Base-by-base conservation (phyloP, 2,329 filamentous ascomycete species). In the Microcyclospora tardicrescens region DNA sequence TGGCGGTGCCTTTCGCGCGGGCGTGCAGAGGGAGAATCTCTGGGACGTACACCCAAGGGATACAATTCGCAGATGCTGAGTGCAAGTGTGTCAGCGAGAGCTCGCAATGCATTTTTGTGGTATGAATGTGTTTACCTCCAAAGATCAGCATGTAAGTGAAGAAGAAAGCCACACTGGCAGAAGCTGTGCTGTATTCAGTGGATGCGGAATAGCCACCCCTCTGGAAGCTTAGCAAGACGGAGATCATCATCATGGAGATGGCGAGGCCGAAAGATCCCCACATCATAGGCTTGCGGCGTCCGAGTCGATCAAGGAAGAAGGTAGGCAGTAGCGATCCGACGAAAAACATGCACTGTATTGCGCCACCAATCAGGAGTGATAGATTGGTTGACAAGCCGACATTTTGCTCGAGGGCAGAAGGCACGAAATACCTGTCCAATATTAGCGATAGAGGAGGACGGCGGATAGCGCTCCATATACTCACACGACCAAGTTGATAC, bases 11-110 rank as follows among this genome's bases (percentile, higher is more conserved):
- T 49, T 70, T 69, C 2, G 67, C 62, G 27, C 68, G 57, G 3
- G 65, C 67, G 41, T 68, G 65, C 3, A 71, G 57, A 1, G 69
- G 68, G 2, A 71, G 51, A 32, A 72, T 68, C 45, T 72, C 66
- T 0, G 67, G 65, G 3, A 66, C 64, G 42, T 67, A 67, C 1
- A 69, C 65, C 67, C 67, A 71, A 2, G 67, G 67, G 13, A 71
- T 65, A 42, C 62, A 66, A 43, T 68, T 69, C 3, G 62, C 60
- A 1, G 61, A 61, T 2, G 62, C 62, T 4, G 64, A 65, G 38
- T 63, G 65, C 33, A 62, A 57, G 13, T 63, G 51, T 61, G 36
- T 45, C 27, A 65, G 30, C 29, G 9, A 37, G 14, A 10, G 30
- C 10, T 15, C 4, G 8, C 8, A 8, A 24, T 24, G 19, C 8